Evolutionary conservation across 2,329 filamentous ascomycete species (phyloP), one percentile per base, ranked within the genome.

Genomic region (Raffaelea albimanens): DNA sequence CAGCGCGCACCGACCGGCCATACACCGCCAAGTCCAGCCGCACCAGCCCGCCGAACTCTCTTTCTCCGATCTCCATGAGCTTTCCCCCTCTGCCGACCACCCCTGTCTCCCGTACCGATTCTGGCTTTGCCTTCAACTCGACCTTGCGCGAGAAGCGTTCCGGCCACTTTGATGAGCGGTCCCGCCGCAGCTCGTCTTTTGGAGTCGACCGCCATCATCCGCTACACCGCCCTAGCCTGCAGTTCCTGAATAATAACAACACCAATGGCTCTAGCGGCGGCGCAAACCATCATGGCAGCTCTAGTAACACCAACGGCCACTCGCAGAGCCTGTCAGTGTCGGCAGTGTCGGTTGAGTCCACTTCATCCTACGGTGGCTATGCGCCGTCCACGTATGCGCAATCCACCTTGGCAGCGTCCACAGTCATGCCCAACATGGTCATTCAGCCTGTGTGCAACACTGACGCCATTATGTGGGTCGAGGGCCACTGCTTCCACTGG

Each of bases 61-160:
- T 83, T 14, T 95, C 90, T 1, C 89, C 90, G 3, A 73, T 85
- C 2, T 95, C 87, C 2, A 76, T 77, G 31, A 80, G 78, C 56
- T 95, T 95, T 61, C 85, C 87, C 9, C 78, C 82, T 0, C 70
- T 87, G 65, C 84, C 86, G 3, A 76, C 77, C 3, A 91, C 87
- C 3, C 84, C 87, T 0, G 78, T 86, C n/a, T 95, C 89, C 5
- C 78, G 89, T 16, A 94, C 85, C 58, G 93, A 98, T 61, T 96
- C 91, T 4, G 91, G 88, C 2, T 94, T 93, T 63, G 86, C 87
- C 33, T 71, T 95, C 48, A 83, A 90, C 53, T 81, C 86, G 18
- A 95, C 87, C 4, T 71, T 98, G 49, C 82, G 89, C 29, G 93
- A 97, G 67, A 98, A 97, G 70, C 80, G 91, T 45, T 97, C 93